Conservation (phyloP, 2,329 filamentous ascomycete genomes). For the Neopestalotiopsis clavispora region DNA sequence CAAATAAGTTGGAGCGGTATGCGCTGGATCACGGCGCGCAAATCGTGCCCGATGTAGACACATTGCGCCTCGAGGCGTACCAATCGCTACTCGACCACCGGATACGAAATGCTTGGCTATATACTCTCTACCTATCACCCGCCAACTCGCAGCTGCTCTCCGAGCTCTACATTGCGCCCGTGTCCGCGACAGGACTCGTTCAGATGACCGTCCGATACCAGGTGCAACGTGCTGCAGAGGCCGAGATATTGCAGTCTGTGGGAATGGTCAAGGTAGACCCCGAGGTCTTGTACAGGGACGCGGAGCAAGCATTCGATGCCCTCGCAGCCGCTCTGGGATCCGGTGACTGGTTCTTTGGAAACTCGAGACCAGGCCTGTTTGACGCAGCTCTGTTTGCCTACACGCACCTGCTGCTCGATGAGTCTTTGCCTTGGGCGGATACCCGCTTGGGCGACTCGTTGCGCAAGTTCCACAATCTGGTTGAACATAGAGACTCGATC, state of each 20-base stretch:
- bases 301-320: conserved; percentile 50
- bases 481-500: conserved; percentile 67
- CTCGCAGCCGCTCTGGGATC: conserved; percentile 48
- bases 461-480: conserved; percentile 62
- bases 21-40: conserved; percentile 54
- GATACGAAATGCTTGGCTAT: conserved; percentile 88
- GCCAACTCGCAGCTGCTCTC: conserved; percentile 72
- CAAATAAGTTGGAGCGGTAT: conserved; percentile 73
- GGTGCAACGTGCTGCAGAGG: conserved; percentile 73
- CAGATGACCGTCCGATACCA: conserved; percentile 66
- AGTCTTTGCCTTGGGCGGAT: conserved; percentile 67
- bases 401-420: conserved; percentile 77
- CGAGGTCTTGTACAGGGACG: conserved; percentile 48
- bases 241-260: conserved; percentile 72
- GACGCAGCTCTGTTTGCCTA: conserved; percentile 93
- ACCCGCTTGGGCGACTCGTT: conserved; percentile 63
- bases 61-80: conserved; percentile 74
- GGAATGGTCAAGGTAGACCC: conserved; percentile 38
- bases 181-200: conserved; percentile 65
- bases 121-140: conserved; percentile 78
- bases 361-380: conserved; percentile 69
- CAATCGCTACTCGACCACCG: conserved; percentile 75
- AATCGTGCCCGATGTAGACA: conserved; percentile 52
- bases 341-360: conserved; percentile 55
- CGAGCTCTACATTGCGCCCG: conserved; percentile 72